Percentiles rank a stretch among this genome's conserved stretches.
These are phyloP conservation scores for Crucibulum parvulum DNA, from an alignment of 1,284 basidiomycete genomes.

Conservation along the genomic window DNA sequence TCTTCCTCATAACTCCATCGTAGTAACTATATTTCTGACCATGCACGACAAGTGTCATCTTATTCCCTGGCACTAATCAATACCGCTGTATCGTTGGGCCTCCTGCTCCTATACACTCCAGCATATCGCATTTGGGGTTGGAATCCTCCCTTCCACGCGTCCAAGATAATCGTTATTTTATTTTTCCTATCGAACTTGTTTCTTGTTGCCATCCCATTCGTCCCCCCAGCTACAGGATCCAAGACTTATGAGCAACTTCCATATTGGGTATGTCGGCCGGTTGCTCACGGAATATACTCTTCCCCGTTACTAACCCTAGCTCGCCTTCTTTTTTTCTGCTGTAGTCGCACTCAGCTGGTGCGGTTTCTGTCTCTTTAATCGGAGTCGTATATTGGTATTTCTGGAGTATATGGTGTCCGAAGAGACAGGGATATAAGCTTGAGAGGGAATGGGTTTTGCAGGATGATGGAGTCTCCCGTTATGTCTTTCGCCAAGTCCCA, in stretches of 20 bases:
- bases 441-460: conserved; percentile 55
- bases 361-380: conserved; percentile 54
- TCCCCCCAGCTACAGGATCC: conserved; percentile 61
- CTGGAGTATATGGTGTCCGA: conserved; percentile 61
- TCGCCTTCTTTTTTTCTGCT: neutral
- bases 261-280: conserved; percentile 60
- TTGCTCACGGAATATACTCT: neutral
- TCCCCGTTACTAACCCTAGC: neutral
- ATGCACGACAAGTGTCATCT: conserved; percentile 47
- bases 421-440: conserved; percentile 54
- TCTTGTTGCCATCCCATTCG: conserved; percentile 60
- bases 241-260: conserved; percentile 62
- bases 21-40: neutral
- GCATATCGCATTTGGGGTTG: conserved; percentile 53
- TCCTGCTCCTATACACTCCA: conserved; percentile 62
- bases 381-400: conserved; percentile 69
- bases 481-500: conserved; percentile 42
- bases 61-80: conserved; percentile 66
- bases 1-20: conserved; percentile 1
- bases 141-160: conserved; percentile 68
- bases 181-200: conserved; percentile 73
- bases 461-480: conserved; percentile 58
- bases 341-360: conserved; percentile 61
- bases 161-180: conserved; percentile 49
- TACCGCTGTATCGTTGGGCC: conserved; percentile 61